Conservation (phyloP, 768 basidiomycete genomes). For the Tulasnella sp. region DNA sequence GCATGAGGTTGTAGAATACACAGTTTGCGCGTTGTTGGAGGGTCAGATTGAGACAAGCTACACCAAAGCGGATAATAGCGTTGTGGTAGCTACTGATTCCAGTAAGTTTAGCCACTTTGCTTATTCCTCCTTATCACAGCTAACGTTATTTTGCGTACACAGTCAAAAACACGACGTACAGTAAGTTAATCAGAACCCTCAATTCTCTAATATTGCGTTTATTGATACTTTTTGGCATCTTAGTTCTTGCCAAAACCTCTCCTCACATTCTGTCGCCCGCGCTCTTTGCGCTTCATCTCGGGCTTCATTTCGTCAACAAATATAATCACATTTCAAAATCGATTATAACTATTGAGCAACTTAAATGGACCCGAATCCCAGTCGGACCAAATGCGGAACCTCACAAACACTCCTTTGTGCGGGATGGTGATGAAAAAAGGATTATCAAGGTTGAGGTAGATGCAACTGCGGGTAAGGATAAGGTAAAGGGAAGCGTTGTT, state of each 20-base stretch:
- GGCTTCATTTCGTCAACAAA: conserved; percentile 52
- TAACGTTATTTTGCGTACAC: neutral
- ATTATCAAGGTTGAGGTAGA: conserved; percentile 51
- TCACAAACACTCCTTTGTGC: conserved; percentile 70
- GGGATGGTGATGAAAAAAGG: conserved; percentile 86
- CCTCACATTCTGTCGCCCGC: conserved; percentile 76
- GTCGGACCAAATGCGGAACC: conserved; percentile 32
- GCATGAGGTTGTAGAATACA: conserved; percentile 76
- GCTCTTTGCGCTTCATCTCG: conserved; percentile 78
- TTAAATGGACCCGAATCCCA: conserved; percentile 72
- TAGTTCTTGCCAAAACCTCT: conserved; percentile 67
- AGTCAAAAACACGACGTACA: conserved; percentile 32
- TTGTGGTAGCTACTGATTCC: conserved; percentile 85
- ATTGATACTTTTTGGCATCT: neutral
- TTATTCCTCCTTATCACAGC: conserved; percentile 8
- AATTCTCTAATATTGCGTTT: neutral
- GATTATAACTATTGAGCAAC: conserved; percentile 25
- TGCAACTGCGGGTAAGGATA: conserved; percentile 46
- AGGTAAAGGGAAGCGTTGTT: conserved; percentile 46
- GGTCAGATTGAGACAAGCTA: conserved; percentile 74
- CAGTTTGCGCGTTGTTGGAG: conserved; percentile 65
- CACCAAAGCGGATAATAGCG: conserved; percentile 77
- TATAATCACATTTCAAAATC: conserved; percentile 20
- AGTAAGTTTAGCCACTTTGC: conserved; percentile 35
- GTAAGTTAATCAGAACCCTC: conserved; percentile 18